phyloP scores from a whole-genome alignment of 495 filamentous ascomycete species.

The Hypoxylon fuscum region DNA sequence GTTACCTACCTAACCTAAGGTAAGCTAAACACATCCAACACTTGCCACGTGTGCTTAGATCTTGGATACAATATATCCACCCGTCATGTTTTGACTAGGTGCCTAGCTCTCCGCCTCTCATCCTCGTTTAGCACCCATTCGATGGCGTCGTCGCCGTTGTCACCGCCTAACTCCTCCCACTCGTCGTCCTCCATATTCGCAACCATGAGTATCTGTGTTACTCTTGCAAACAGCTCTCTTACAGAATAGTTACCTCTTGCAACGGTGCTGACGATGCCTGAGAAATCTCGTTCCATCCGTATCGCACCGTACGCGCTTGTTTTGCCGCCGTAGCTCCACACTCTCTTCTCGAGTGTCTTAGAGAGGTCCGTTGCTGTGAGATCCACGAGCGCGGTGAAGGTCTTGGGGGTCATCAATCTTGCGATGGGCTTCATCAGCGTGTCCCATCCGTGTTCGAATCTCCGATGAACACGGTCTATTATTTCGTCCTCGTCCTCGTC shows the following conservation, averaged over 20 bases:
- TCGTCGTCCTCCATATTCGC: conserved; percentile 99
- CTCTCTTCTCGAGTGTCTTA: conserved; percentile 83
- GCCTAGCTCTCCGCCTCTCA: conserved; percentile 62
- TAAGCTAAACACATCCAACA: too few species aligned
- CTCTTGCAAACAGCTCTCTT: conserved; percentile 80
- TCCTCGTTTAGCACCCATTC: conserved; percentile 64
- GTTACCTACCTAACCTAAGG: too few species aligned
- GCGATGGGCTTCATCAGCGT: conserved; percentile 80
- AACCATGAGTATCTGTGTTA: conserved; percentile 84
- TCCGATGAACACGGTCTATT: conserved; percentile 69
- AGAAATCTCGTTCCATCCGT: conserved; percentile 86
- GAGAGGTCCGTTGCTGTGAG: conserved; percentile 77
- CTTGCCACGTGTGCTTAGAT: neutral
- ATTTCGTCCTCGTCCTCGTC: conserved; percentile 62
- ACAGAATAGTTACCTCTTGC: conserved; percentile 81
- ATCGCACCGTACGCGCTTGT: conserved; percentile 86
- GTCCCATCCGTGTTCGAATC: conserved; percentile 87
- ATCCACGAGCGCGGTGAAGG: conserved; percentile 75
- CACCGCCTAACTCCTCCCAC: conserved; percentile 75
- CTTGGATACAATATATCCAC: conserved; percentile 6
- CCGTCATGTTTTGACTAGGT: conserved; percentile 50
- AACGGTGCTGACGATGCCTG: conserved; percentile 78
- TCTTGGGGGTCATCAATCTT: conserved; percentile 80
- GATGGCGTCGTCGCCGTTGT: conserved; percentile 56
- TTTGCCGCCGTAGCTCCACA: conserved; percentile 84